These are phyloP conservation scores for Hymenoscyphus occultus DNA, from an alignment of 2,329 filamentous ascomycete genomes.

Conservation along the genomic window DNA sequence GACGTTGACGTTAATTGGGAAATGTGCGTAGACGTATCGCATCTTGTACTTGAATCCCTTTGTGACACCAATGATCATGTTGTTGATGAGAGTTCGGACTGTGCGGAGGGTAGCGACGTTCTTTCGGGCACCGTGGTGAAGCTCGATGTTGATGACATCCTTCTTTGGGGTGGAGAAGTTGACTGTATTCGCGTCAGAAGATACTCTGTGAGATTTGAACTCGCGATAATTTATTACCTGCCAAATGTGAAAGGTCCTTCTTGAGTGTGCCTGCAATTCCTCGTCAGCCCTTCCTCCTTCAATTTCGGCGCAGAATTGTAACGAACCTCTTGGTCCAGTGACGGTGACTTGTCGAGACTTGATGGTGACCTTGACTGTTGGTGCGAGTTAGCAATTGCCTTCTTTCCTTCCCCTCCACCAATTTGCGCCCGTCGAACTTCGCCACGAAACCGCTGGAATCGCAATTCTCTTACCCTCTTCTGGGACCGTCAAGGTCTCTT, in stretches of 20 bases:
- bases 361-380: constrained; percentile 92
- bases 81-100: constrained; percentile 97
- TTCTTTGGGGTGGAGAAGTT: constrained; percentile 88
- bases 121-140: constrained; percentile 98
- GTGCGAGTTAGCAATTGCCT: constrained; percentile 39
- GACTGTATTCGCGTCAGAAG: constrained; percentile 46
- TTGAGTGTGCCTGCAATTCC: constrained; percentile 73
- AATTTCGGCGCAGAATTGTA: constrained; percentile 23
- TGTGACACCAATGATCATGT: constrained; percentile 97
- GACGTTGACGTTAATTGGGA: constrained; percentile 99
- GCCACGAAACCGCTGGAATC: background rate
- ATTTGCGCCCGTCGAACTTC: background rate
- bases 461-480: constrained; percentile 74
- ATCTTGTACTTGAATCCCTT: constrained; percentile 99
- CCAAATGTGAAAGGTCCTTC: constrained; percentile 95
- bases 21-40: constrained; percentile 99
- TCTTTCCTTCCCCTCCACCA: constrained; percentile 12
- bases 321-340: constrained; percentile 87
- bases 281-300: constrained; percentile 35
- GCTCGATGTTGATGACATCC: constrained; percentile 89
- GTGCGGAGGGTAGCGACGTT: constrained; percentile 96
- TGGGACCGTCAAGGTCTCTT: constrained; percentile 92
- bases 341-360: constrained; percentile 96
- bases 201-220: no score
- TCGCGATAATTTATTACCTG: constrained; percentile 36